phyloP scores from a whole-genome alignment of 208 protist genomes.

The Herpetomonas muscarum region DNA sequence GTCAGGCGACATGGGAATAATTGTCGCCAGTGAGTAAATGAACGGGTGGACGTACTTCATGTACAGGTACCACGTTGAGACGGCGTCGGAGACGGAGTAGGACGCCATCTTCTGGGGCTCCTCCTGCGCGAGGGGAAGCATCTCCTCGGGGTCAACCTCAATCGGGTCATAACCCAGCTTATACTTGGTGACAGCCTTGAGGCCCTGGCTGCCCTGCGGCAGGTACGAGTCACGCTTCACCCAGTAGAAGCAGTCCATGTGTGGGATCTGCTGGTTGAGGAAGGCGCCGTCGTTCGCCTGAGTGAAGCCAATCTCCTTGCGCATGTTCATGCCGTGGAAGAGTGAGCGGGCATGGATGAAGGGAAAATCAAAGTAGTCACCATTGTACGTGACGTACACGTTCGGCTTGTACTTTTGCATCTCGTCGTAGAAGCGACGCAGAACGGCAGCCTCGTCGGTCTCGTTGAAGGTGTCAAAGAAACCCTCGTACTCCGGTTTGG shows the following conservation, averaged over 20 bases:
- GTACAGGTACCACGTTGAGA: constrained; percentile 99
- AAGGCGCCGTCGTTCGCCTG: constrained; percentile 92
- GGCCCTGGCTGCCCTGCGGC: constrained; percentile 95
- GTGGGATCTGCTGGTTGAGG: constrained; percentile 84
- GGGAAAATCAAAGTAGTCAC: constrained; percentile 99
- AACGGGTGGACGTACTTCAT: constrained; percentile 99
- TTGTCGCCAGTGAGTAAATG: constrained; percentile 99
- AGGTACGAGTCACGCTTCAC: constrained; percentile 99
- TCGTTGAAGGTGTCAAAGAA: constrained; percentile 98
- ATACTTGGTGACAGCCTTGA: constrained; percentile 98
- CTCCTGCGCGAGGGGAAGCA: constrained; percentile 95
- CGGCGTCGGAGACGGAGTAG: constrained; percentile 99
- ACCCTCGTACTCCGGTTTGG: constrained; percentile 97
- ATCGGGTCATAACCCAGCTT: constrained; percentile 99
- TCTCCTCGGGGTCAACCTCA: constrained; percentile 99
- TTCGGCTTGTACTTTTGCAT: constrained; percentile 95
- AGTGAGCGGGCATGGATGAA: constrained; percentile 96
- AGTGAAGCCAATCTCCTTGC: constrained; percentile 84
- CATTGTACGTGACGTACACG: constrained; percentile 99
- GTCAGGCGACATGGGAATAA: constrained; percentile 99
- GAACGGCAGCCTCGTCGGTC: constrained; percentile 87
- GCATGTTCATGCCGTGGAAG: constrained; percentile 84
- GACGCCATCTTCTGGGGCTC: constrained; percentile 97
- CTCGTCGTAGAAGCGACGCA: constrained; percentile 96
- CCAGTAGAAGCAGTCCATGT: constrained; percentile 99